A percentile compares a stretch with the other conserved stretches of the same genome.
Evolutionary conservation across 2,329 filamentous ascomycete genomes (phyloP).

Genomic region (Sphaerostilbella broomeana): DNA sequence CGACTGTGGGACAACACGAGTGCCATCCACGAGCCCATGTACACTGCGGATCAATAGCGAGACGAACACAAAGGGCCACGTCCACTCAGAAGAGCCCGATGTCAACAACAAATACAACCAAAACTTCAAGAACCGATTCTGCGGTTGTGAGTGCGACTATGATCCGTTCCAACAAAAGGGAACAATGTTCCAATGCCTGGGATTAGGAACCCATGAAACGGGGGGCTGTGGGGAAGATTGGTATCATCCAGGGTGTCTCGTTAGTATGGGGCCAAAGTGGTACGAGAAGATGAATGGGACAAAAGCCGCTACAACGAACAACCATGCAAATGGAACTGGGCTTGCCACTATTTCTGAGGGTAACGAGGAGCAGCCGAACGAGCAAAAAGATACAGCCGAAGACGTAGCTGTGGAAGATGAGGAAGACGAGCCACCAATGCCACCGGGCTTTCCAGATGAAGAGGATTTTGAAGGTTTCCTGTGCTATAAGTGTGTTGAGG

Average conservation of each 20-base stretch:
- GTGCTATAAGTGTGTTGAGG: constrained; percentile 88
- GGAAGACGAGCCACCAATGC: constrained; percentile 60
- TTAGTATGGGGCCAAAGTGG: constrained; percentile 72
- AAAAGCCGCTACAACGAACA: constrained; percentile 24
- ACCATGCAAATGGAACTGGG: constrained; percentile 17
- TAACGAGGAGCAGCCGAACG: constrained; percentile 28
- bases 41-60: constrained; percentile 63
- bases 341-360: constrained; percentile 47
- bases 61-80: constrained; percentile 69
- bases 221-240: constrained; percentile 95
- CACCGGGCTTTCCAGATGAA: constrained; percentile 80
- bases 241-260: constrained; percentile 91
- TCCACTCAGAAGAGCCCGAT: constrained; percentile 68
- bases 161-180: constrained; percentile 84
- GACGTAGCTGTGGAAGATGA: constrained; percentile 35
- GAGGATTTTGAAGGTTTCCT: constrained; percentile 86
- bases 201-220: constrained; percentile 69
- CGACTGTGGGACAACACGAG: constrained; percentile 85
- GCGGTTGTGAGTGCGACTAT: constrained; percentile 81
- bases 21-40: constrained; percentile 66
- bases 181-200: constrained; percentile 96
- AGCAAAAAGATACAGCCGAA: constrained; percentile 12
- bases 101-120: constrained; percentile 85
- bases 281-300: constrained; percentile 47
- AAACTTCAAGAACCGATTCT: constrained; percentile 91